Evolutionary conservation across 352 stramenopile genomes (phyloP).

Genomic region (Globisporangium carolinianum): DNA sequence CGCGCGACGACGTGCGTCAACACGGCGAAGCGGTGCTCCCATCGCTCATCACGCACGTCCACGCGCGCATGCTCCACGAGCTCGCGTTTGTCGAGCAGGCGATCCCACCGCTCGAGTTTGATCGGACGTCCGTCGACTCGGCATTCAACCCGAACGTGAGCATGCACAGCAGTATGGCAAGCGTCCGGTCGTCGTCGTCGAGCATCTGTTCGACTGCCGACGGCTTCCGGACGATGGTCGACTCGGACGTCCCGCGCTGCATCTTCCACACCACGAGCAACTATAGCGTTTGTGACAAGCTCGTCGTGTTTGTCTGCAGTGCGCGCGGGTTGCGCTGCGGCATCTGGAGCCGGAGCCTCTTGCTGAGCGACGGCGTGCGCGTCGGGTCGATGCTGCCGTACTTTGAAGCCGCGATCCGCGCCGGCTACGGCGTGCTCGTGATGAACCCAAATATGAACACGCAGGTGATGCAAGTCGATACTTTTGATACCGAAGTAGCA

Average conservation of each 20-base stretch:
- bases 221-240: constrained; percentile 78
- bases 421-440: constrained; percentile 81
- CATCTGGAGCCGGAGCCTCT: constrained; percentile 83
- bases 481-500: background rate
- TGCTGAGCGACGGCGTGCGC: constrained; percentile 82
- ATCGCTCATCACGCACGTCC: constrained; percentile 65
- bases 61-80: constrained; percentile 74
- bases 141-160: constrained; percentile 35
- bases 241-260: constrained; percentile 67
- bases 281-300: constrained; percentile 66
- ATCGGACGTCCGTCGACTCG: constrained; percentile 37
- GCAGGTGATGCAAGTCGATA: constrained; percentile 35
- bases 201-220: constrained; percentile 78
- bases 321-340: constrained; percentile 72
- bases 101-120: constrained; percentile 67
- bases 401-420: constrained; percentile 63
- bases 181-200: constrained; percentile 63
- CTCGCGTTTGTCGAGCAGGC: constrained; percentile 74
- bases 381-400: constrained; percentile 88
- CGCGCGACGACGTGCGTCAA: constrained; percentile 58
- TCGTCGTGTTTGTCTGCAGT: constrained; percentile 81
- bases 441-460: constrained; percentile 91
- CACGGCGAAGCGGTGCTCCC: constrained; percentile 67
- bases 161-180: constrained; percentile 15
- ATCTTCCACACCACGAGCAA: constrained; percentile 81